A percentile compares a stretch with the other conserved stretches of the same genome.
phyloP scores from a whole-genome alignment of 2,329 filamentous ascomycete species.

The Colletotrichum camelliae region DNA sequence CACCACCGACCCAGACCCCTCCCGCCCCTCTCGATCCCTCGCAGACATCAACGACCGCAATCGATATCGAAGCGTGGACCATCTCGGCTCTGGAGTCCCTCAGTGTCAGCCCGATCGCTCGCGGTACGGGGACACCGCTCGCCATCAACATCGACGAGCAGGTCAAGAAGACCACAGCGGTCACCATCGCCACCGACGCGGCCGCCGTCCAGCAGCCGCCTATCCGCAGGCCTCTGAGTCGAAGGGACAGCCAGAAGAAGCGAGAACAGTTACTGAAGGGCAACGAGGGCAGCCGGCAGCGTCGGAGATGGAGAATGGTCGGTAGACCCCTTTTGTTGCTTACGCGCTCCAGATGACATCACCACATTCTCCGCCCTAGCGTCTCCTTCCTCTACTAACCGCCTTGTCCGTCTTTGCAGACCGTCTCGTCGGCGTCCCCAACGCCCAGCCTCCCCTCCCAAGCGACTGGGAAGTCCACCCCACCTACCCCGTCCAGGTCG shows the following conservation, averaged over 20 bases:
- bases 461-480: conserved; percentile 84
- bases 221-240: conserved; percentile 50
- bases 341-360: background rate
- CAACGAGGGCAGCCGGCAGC: conserved; percentile 85
- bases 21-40: conserved; percentile 23
- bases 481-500: conserved; percentile 76
- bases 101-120: conserved; percentile 59
- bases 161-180: conserved; percentile 13
- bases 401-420: conserved; percentile 55
- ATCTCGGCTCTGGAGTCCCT: conserved; percentile 61
- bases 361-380: background rate
- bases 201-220: conserved; percentile 30
- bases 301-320: conserved; percentile 94
- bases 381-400: background rate
- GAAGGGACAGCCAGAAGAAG: conserved; percentile 60
- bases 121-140: conserved; percentile 67
- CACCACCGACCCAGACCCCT: conserved; percentile 21
- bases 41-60: conserved; percentile 33
- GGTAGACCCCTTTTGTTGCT: background rate
- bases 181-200: conserved; percentile 16
- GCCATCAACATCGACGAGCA: conserved; percentile 77
- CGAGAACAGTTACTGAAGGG: conserved; percentile 84
- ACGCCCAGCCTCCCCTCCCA: conserved; percentile 81
- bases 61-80: conserved; percentile 74
- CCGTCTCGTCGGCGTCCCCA: conserved; percentile 84